Evolutionary conservation across 192 early-diverging fungal species (phyloP).

Genomic region (Entomortierella chlamydospora): DNA sequence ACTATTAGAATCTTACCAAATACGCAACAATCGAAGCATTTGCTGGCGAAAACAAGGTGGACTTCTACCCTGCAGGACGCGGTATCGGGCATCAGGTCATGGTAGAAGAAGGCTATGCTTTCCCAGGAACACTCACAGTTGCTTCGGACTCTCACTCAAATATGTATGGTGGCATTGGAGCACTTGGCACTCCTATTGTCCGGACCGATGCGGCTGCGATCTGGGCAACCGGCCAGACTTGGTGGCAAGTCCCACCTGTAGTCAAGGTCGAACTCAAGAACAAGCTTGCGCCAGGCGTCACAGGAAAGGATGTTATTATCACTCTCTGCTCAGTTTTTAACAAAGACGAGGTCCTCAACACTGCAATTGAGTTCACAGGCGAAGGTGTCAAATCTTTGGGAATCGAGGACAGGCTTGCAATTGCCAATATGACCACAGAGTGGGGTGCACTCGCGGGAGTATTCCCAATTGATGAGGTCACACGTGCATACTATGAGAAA

Average conservation of each 20-base stretch:
- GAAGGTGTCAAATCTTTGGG: slow-evolving; percentile 71
- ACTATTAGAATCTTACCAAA: slow-evolving; percentile 82
- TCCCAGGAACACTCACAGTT: slow-evolving; percentile 93
- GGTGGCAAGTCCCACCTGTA: slow-evolving; percentile 99
- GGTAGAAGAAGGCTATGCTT: slow-evolving; percentile 97
- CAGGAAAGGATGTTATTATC: slow-evolving; percentile 98
- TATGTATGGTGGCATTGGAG: slow-evolving; percentile 98
- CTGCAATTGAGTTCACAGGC: slow-evolving; percentile 96
- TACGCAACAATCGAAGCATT: slow-evolving; percentile 88
- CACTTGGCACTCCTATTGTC: slow-evolving; percentile 96
- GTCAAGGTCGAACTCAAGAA: slow-evolving; percentile 90
- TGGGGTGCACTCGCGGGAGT: slow-evolving; percentile 99
- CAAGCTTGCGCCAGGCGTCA: slow-evolving; percentile 81
- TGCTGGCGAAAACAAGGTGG: slow-evolving; percentile 81
- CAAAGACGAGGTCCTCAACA: slow-evolving; percentile 96
- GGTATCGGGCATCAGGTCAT: slow-evolving; percentile 99
- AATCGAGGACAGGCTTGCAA: slow-evolving; percentile 93
- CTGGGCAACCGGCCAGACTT: slow-evolving; percentile 97
- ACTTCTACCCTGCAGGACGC: slow-evolving; percentile 95
- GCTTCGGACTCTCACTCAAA: slow-evolving; percentile 99
- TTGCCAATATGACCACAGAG: slow-evolving; percentile 99
- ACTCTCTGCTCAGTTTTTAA: slow-evolving; percentile 93
- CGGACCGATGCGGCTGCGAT: slow-evolving; percentile 98
- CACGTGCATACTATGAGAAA: slow-evolving; percentile 77
- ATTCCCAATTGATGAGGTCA: slow-evolving; percentile 90